Conservation (phyloP, 192 early-diverging fungal species). For the Linderina pennispora region DNA sequence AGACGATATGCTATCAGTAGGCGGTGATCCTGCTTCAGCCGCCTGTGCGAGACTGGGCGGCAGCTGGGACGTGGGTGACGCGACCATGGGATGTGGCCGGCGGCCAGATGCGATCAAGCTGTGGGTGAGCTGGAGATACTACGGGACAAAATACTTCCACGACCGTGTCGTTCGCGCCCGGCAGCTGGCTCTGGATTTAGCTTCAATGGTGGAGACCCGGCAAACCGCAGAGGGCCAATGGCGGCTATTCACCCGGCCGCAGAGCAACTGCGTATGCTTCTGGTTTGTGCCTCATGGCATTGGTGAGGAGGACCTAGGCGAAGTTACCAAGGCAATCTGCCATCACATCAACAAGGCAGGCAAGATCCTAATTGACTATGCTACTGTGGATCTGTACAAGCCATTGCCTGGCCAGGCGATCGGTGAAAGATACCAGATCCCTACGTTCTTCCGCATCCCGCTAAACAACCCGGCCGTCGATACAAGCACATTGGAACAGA, state of each 20-base stretch:
- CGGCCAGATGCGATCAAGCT: conserved; percentile 74
- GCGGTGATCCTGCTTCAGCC: neutral
- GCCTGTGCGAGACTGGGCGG: conserved; percentile 20
- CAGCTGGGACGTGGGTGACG: conserved; percentile 65
- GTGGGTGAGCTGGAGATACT: conserved; percentile 72
- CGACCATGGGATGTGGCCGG: conserved; percentile 73
- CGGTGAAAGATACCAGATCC: conserved; percentile 3
- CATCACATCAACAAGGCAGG: conserved; percentile 45
- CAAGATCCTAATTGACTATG: conserved; percentile 66
- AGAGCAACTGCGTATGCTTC: conserved; percentile 56
- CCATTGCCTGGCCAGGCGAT: conserved; percentile 11
- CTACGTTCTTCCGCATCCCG: conserved; percentile 69
- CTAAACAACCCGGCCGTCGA: conserved; percentile 57
- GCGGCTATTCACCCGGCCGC: conserved; percentile 33
- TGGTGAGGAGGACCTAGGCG: conserved; percentile 8
- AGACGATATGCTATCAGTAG: too few relatives aligned
- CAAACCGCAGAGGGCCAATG: conserved; percentile 26
- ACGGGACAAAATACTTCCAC: conserved; percentile 57
- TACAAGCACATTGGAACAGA: conserved; percentile 40
- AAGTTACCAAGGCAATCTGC: conserved; percentile 27
- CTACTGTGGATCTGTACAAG: conserved; percentile 18
- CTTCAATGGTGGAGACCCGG: conserved; percentile 20
- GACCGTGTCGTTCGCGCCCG: conserved; percentile 55
- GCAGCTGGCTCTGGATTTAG: conserved; percentile 45
- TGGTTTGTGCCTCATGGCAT: conserved; percentile 58